A percentile compares a stretch with the other conserved stretches of the same genome.
These are phyloP conservation scores for Cercospora brassicicola DNA, from an alignment of 2,329 filamentous ascomycete genomes.

Conservation along the genomic window DNA sequence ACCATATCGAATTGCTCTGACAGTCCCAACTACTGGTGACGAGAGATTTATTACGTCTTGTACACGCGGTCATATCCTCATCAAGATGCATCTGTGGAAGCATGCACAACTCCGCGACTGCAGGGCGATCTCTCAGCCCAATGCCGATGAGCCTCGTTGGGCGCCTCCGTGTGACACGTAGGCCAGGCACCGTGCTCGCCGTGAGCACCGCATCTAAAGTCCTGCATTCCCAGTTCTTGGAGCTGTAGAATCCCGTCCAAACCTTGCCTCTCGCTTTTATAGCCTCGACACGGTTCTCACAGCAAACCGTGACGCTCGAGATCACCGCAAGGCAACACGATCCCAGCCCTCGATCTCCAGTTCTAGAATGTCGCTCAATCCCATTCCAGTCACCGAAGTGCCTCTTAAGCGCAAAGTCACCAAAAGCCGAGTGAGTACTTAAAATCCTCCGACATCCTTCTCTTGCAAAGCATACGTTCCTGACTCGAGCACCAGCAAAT, in stretches of 20 bases:
- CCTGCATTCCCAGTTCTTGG: not conserved
- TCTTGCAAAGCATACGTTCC: not conserved
- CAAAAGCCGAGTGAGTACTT: not conserved
- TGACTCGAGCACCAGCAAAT: constrained; percentile 30
- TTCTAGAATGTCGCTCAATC: constrained; percentile 9
- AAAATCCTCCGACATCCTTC: not conserved
- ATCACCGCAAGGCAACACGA: constrained; percentile 1
- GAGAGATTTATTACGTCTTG: not conserved
- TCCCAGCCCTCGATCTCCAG: not conserved
- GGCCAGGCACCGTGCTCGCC: constrained; percentile 3
- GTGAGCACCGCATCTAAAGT: not conserved
- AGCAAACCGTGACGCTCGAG: not conserved
- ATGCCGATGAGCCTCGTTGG: constrained; percentile 7
- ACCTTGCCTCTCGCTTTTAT: not conserved
- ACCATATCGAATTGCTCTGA: not conserved
- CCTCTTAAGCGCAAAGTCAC: constrained; percentile 5
- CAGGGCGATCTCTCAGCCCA: constrained; percentile 7
- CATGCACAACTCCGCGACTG: not conserved
- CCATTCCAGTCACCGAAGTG: constrained; percentile 8
- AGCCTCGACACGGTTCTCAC: not conserved
- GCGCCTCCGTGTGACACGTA: constrained; percentile 1
- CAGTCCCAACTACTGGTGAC: not conserved
- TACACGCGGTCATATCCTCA: not conserved
- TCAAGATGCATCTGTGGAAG: not conserved
- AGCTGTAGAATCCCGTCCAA: not conserved